Base-by-base conservation (phyloP, 768 basidiomycete species). In the Suillus alpinus region DNA sequence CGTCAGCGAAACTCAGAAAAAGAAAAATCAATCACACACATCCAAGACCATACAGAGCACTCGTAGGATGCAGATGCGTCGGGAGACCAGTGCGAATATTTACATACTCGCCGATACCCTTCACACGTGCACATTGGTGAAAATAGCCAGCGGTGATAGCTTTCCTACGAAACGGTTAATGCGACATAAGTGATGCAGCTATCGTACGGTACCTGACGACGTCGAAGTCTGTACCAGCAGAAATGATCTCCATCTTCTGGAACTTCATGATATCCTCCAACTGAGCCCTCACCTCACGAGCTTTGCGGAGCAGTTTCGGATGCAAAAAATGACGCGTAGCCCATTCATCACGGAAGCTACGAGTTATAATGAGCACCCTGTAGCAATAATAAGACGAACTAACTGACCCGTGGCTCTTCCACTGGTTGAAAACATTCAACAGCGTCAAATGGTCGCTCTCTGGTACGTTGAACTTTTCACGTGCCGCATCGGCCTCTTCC, bases 191-290 rank as follows among this genome's bases (percentile, higher is more conserved):
- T 41, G 37, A 13, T 40, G 3, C 16, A 55, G 37, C 10, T 6
- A 29, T 20, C 9, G 23, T 18, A 73, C 79, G 18, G 32, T 59
- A 93, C 86, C 87, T 76, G 63, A 98, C 81, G 26, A 95, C 76
- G 69, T 99, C 97, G 76, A 94, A 98, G 71, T 98, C 95, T 0
- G 95, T 98, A 7, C 96, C 96, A 41, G 87, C 89, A 6, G 94
- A 94, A 66, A 93, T 84, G 23, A 94, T 75, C 52, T 91, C 92
- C 91, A 98, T 93, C 79, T 98, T 98, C 76, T 98, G 95, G 74
- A 92, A 91, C 70, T 97, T 96, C 95, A 98, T 98, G 74, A 99
- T 98, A 69, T 99, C 97, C 71, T 98, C 95, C 16, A 99, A 83
- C 77, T 99, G 97, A 3, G 83, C 85, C 34, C 97, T 87, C 40